Percentiles rank a stretch among this genome's conserved stretches.
Evolutionary conservation across 2,329 filamentous ascomycete species (phyloP).

Genomic region (Neopestalotiopsis clavispora): DNA sequence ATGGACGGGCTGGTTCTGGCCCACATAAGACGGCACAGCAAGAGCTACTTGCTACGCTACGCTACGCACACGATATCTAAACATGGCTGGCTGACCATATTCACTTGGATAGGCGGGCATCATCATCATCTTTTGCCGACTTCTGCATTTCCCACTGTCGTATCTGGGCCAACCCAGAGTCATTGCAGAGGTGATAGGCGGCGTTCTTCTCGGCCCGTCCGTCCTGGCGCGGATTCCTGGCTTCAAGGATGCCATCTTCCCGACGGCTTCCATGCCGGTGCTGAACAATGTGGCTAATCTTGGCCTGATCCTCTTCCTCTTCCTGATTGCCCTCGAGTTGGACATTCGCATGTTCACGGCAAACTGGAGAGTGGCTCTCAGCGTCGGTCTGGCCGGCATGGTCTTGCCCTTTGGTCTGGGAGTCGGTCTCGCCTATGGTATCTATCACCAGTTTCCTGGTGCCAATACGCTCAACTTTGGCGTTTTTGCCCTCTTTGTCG

Average conservation of each 20-base stretch:
- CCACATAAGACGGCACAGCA: background rate
- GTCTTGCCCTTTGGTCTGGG: conserved; percentile 74
- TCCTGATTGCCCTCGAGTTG: conserved; percentile 77
- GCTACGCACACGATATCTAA: background rate
- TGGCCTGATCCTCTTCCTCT: conserved; percentile 74
- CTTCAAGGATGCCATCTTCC: conserved; percentile 72
- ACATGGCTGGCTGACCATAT: background rate
- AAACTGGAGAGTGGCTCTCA: conserved; percentile 73
- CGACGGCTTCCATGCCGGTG: conserved; percentile 66
- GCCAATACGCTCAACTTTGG: conserved; percentile 39
- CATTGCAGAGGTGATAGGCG: conserved; percentile 78
- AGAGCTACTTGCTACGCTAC: background rate
- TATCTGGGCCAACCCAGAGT: conserved; percentile 76
- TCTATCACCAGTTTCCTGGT: conserved; percentile 68
- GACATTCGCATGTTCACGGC: conserved; percentile 69
- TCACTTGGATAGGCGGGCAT: conserved; percentile 60
- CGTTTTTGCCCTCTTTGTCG: conserved; percentile 74
- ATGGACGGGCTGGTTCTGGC: background rate
- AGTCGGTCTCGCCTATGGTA: conserved; percentile 70
- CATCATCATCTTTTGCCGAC: conserved; percentile 74
- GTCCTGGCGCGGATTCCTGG: conserved; percentile 75
- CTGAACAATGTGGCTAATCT: conserved; percentile 74
- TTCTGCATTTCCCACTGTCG: conserved; percentile 74
- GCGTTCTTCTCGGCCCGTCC: conserved; percentile 75
- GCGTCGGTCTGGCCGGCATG: conserved; percentile 74